Evolutionary conservation across 225 moss, liverwort and hornwort genomes (phyloP), one percentile per base, ranked within the genome.

Genomic region (Asterella californica): DNA sequence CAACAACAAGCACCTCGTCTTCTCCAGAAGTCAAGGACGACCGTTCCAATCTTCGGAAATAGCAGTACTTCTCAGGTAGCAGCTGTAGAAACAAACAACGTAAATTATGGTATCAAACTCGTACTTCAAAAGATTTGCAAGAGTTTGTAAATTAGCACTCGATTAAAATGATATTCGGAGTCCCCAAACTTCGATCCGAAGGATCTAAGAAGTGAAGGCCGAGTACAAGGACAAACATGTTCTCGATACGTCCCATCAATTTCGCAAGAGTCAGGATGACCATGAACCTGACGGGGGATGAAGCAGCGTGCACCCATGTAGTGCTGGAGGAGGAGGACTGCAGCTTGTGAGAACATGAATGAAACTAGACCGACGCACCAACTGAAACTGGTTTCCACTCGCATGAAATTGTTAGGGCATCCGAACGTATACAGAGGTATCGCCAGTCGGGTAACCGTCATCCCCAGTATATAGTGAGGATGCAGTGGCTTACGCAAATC

Each of bases 301-400:
- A 96, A 96, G 84, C 94, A 96, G 36, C 94, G 90, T 54, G 96
- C 92, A 65, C 96, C 96, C 81, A 91, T 88, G 73, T 91, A 96
- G 83, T 96, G 94, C 88, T 96, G 96, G 21, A 96, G 83, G 42
- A 96, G 94, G 47, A 96, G 92, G 52, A 96, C 82, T 74, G 85
- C 90, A 77, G 96, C 94, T 81, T 96, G 96, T 54, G 86, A 77
- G 61, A 84, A 86, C 80, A 92, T 83, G 83, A 96, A 94, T 37
- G 83, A 79, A 21, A 88, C 84, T 15, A 96, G 89, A 70, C 92
- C 91, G 53, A 94, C 78, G 79, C 96, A 96, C 96, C 96, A 96
- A 76, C 84, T 90, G 54, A 90, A 71, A 76, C 89, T 94, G 79
- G 90, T 91, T 78, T 94, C 90, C 52, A 92, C 91, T 68, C 90